Percentiles rank a stretch among this genome's conserved stretches.
Conservation (phyloP, 2,329 filamentous ascomycete species). For the Colletotrichum sp. region DNA sequence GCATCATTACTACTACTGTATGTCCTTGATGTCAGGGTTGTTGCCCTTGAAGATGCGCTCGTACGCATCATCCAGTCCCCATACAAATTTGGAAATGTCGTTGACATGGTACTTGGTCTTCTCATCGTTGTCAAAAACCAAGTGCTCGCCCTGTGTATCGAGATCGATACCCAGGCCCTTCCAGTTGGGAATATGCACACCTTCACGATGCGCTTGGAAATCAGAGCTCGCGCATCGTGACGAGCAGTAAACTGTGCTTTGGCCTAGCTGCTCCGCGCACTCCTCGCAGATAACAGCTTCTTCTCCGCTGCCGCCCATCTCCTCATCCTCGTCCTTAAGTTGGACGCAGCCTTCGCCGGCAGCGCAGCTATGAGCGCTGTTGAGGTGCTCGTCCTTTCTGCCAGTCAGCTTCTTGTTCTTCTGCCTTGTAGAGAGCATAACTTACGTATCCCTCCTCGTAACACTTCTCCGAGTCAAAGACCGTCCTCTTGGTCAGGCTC, state of each 20-base stretch:
- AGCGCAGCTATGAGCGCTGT: constrained; percentile 44
- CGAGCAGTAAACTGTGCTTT: constrained; percentile 47
- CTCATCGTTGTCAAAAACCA: constrained; percentile 21
- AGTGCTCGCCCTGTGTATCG: constrained; percentile 27
- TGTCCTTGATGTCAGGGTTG: constrained; percentile 17
- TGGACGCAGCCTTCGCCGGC: constrained; percentile 45
- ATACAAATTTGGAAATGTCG: constrained; percentile 20
- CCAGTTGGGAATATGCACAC: constrained; percentile 34
- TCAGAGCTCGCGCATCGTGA: constrained; percentile 45
- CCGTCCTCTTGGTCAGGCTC: constrained; percentile 39
- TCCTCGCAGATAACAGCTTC: constrained; percentile 44
- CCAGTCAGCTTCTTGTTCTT: neutral
- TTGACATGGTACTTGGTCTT: constrained; percentile 22
- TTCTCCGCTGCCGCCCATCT: constrained; percentile 36
- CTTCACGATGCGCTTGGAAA: constrained; percentile 43
- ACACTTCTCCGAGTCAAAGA: constrained; percentile 53
- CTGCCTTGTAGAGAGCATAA: neutral
- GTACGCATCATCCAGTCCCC: constrained; percentile 15
- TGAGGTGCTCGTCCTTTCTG: constrained; percentile 41
- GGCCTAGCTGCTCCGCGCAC: constrained; percentile 41
- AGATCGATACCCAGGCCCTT: constrained; percentile 27
- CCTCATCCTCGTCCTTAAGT: constrained; percentile 41
- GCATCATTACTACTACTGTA: neutral
- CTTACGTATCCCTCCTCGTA: constrained; percentile 45
- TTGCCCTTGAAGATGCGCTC: constrained; percentile 16